Evolutionary conservation across 345 rosid genomes (phyloP).

Genomic region (Chamaenerion angustifolium): DNA sequence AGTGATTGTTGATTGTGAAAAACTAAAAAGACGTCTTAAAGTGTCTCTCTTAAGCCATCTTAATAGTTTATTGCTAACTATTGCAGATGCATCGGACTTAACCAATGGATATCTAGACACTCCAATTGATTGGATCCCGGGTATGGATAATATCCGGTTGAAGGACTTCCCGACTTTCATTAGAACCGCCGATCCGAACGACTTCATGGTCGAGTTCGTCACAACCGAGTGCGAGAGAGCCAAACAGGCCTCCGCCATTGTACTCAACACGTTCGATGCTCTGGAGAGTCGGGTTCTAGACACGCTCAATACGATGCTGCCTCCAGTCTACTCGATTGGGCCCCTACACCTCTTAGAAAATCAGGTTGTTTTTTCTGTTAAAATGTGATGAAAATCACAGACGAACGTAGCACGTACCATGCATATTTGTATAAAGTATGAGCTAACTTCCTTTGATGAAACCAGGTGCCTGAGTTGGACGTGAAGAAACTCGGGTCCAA

Average conservation of each 20-base stretch:
- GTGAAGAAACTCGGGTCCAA: background rate
- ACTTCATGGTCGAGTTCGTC: slow-evolving; percentile 20
- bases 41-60: too few species aligned
- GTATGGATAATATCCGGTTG: slow-evolving; percentile 22
- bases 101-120: slow-evolving; percentile 40
- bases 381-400: too few species aligned
- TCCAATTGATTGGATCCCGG: slow-evolving; percentile 26
- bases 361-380: too few species aligned
- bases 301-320: slow-evolving; percentile 9
- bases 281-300: slow-evolving; percentile 19
- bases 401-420: too few species aligned
- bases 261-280: slow-evolving; percentile 28
- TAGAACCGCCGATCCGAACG: slow-evolving; percentile 27
- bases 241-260: slow-evolving; percentile 19
- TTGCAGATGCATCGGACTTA: slow-evolving; percentile 31
- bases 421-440: too few species aligned
- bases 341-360: slow-evolving; percentile 12
- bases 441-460: too few species aligned
- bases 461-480: background rate
- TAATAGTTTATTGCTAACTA: too few species aligned
- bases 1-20: too few species aligned
- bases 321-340: slow-evolving; percentile 10
- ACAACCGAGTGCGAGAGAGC: slow-evolving; percentile 5
- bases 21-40: too few species aligned
- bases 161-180: slow-evolving; percentile 31